A percentile compares a stretch with the other conserved stretches of the same genome.
phyloP scores from a whole-genome alignment of 768 basidiomycete species.

The Russula brevipes region DNA sequence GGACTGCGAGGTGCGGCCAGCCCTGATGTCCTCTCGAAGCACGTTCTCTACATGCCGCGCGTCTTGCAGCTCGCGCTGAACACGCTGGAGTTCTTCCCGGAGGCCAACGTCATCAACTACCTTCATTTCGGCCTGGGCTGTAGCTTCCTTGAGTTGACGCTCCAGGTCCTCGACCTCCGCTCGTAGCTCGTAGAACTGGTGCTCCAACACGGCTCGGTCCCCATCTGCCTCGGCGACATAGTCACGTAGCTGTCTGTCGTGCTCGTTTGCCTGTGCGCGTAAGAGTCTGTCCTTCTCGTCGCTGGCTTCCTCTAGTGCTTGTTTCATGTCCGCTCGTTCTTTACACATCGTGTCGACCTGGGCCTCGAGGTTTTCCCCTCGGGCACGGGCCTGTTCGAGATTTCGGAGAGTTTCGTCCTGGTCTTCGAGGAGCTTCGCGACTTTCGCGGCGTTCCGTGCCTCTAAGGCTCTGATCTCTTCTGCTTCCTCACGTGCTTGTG shows the following conservation, averaged over 20 bases:
- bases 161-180: slow-evolving; percentile 56
- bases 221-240: slow-evolving; percentile 91
- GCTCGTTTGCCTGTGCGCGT: slow-evolving; percentile 63
- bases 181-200: slow-evolving; percentile 72
- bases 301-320: slow-evolving; percentile 61
- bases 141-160: slow-evolving; percentile 58
- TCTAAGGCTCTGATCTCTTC: slow-evolving; percentile 68
- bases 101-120: slow-evolving; percentile 64
- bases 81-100: slow-evolving; percentile 65
- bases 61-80: slow-evolving; percentile 66
- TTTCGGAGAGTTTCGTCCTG: slow-evolving; percentile 66
- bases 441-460: slow-evolving; percentile 54
- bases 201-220: slow-evolving; percentile 87
- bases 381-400: slow-evolving; percentile 67
- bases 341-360: slow-evolving; percentile 65
- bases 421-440: slow-evolving; percentile 64
- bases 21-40: slow-evolving; percentile 66
- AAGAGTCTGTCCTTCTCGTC: slow-evolving; percentile 76
- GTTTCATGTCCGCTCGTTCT: slow-evolving; percentile 68
- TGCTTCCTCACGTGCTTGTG: slow-evolving; percentile 54
- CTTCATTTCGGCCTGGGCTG: slow-evolving; percentile 55
- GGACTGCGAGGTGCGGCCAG: slow-evolving; percentile 62
- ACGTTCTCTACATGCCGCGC: slow-evolving; percentile 61
- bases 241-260: slow-evolving; percentile 68
- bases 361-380: slow-evolving; percentile 69